A percentile compares a stretch with the other conserved stretches of the same genome.
phyloP scores from a whole-genome alignment of 75 land plant species.

The Picea sitchensis region DNA sequence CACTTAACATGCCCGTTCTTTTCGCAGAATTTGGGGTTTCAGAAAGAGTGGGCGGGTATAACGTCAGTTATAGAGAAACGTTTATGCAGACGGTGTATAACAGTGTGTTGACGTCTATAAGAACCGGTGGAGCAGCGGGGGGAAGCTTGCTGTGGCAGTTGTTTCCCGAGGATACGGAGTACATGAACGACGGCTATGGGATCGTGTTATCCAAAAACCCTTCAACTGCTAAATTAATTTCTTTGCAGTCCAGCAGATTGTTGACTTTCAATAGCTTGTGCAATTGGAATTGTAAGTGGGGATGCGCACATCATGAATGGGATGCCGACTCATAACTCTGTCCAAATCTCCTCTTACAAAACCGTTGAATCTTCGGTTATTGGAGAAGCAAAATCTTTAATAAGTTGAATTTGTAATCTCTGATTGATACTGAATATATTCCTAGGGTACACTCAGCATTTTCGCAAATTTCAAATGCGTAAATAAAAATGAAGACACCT shows the following conservation, averaged over 20 bases:
- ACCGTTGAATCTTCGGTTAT: no score
- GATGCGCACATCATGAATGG: constrained; percentile 13
- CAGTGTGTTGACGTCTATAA: constrained; percentile 40
- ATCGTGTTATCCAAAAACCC: constrained; percentile 36
- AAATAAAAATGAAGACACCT: no score
- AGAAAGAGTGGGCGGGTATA: constrained; percentile 48
- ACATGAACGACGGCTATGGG: constrained; percentile 80
- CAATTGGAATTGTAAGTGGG: constrained; percentile 41
- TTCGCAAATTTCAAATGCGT: no score
- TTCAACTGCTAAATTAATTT: constrained; percentile 47
- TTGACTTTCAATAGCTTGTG: constrained; percentile 41
- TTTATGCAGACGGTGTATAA: constrained; percentile 44
- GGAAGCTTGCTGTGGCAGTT: constrained; percentile 89
- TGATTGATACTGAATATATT: no score
- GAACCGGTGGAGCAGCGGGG: constrained; percentile 59
- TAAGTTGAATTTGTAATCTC: no score
- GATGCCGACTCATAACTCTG: not conserved
- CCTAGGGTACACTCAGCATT: no score
- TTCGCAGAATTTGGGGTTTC: constrained; percentile 80
- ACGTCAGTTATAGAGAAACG: constrained; percentile 34
- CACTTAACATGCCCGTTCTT: constrained; percentile 72
- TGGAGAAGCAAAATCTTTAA: no score
- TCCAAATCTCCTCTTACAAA: not conserved
- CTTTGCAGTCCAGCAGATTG: constrained; percentile 61
- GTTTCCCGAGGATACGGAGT: constrained; percentile 67